Evolutionary conservation across 1,284 basidiomycete genomes (phyloP), one percentile per base, ranked within the genome.

Genomic region (Filobasidium uniguttulatum): DNA sequence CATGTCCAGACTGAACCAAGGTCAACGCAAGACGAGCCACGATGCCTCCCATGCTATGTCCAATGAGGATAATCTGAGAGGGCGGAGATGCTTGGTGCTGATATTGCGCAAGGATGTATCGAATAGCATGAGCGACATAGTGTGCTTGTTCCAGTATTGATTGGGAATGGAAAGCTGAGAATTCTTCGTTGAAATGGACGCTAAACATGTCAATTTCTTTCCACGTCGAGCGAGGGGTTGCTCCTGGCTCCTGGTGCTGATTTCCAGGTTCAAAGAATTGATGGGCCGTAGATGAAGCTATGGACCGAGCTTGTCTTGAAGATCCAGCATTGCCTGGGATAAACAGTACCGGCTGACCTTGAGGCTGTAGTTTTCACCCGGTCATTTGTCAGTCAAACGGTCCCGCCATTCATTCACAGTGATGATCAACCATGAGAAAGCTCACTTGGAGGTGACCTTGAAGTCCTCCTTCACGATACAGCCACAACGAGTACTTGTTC

Each of bases 31-130:
- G 63, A 1, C 75, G 80, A 6, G 87, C 88, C 5, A 93, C 88
- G 37, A 96, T 73, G 2, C 94, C 94, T n/a, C 94, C 94, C 94
- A 99, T 99, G 12, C 91, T 97, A 64, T 98, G 93, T 0, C 84
- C 93, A 59, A 97, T 72, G 50, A 98, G 65, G 29, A 84, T 78
- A 43, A 97, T 78, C 26, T 54, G 56, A 1, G 46, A 52, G 3
- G 62, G 67, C 2, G 58, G 57, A 6, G 44, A 9, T 29, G 70
- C 60, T 1, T n/a, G n/a, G n/a, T 71, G 56, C 1, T 78, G 78
- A 63, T 97, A 97, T 25, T 79, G 70, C 0, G 79, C 79, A 28
- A 89, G 76, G 47, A 98, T 82, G 57, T 85, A 85, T 4, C 72
- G 68, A 44, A 96, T 77, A 5, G 83, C 82, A 40, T 77, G 73